Evolutionary conservation across 225 moss, liverwort and hornwort species (phyloP), one percentile per base, ranked within the genome.

Genomic region (Pseudisothecium myosuroides): DNA sequence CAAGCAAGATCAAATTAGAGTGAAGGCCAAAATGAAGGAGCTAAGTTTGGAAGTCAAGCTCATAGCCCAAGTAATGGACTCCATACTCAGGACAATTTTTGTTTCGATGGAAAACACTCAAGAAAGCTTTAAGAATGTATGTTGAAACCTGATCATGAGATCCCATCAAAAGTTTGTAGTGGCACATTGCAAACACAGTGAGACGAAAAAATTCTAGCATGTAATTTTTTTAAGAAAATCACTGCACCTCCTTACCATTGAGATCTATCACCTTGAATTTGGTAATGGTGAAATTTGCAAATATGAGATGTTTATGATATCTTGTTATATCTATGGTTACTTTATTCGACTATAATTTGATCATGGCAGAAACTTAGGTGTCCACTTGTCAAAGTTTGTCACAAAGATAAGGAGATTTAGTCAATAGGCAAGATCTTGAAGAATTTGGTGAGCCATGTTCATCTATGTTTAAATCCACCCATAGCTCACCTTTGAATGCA

Each of bases 11-110:
- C 15, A 17, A 27, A 64, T 17, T 17, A 9, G 8, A 64, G 5
- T 34, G 2, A 64, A 64, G 34, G 18, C 5, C 5, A 9, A 65
- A 34, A 10, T 65, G 9, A 64, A 34, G 34, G 32, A 34, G 1
- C 9, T 18, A 34, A 34, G 1, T 12, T 1, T 4, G 9, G 8
- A 34, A 10, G 34, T 65, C 7, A 34, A 9, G 13, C 1, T 4
- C 9, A 9, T 65, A 2, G 18, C 34, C 9, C 4, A 34, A 34
- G 10, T 34, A 34, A 64, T 64, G 34, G 34, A 15, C 5, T 31
- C 8, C 7, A 63, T 8, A 6, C 16, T 63, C 3, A 81, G 43
- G 32, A 29, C 7, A 7, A 20, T 19, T 62, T 61, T 61, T 62
- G 14, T 62, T 61, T 81, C 8, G 3, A 31, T 23, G 49, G 7